Percentiles rank a stretch among this genome's conserved stretches.
These are phyloP conservation scores for Gaeumannomyces tritici DNA, from an alignment of 2,329 filamentous ascomycete species.

Conservation along the genomic window DNA sequence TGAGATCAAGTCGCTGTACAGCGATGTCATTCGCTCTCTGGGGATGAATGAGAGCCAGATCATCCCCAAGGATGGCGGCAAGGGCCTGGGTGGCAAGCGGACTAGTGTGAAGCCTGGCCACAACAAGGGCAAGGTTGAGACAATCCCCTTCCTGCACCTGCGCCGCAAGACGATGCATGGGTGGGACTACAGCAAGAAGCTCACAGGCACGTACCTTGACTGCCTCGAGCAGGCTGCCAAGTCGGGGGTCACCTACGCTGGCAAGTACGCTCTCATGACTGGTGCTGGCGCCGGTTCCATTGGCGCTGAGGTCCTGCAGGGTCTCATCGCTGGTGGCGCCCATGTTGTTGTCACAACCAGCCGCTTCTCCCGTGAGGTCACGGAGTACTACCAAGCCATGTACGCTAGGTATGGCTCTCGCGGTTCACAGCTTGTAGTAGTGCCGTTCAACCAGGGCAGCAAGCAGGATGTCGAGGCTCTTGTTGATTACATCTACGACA, in stretches of 20 bases:
- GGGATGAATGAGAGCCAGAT: constrained; percentile 99
- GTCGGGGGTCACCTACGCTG: constrained; percentile 80
- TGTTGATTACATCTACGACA: constrained; percentile 91
- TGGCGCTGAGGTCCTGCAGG: constrained; percentile 91
- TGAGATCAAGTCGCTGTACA: constrained; percentile 92
- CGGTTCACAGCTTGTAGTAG: constrained; percentile 93
- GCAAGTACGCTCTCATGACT: constrained; percentile 96
- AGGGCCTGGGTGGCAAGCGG: constrained; percentile 44
- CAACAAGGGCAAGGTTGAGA: constrained; percentile 87
- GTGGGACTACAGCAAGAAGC: constrained; percentile 99
- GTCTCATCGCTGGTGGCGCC: constrained; percentile 90
- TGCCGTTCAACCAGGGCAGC: constrained; percentile 98
- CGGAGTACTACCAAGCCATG: constrained; percentile 98
- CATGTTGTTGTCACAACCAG: constrained; percentile 96
- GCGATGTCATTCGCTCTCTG: constrained; percentile 85
- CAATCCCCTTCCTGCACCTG: constrained; percentile 93
- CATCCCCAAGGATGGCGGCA: constrained; percentile 80
- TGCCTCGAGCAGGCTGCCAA: constrained; percentile 83
- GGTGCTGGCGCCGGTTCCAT: constrained; percentile 97
- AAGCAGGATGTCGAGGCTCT: constrained; percentile 95
- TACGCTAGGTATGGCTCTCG: constrained; percentile 89
- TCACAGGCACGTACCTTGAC: constrained; percentile 87
- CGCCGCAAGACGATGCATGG: constrained; percentile 90
- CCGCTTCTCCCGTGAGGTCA: constrained; percentile 92
- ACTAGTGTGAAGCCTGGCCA: constrained; percentile 37